Percentiles rank a stretch among this genome's conserved stretches.
Conservation (phyloP, 345 rosid genomes). For the Populus euphratica region DNA sequence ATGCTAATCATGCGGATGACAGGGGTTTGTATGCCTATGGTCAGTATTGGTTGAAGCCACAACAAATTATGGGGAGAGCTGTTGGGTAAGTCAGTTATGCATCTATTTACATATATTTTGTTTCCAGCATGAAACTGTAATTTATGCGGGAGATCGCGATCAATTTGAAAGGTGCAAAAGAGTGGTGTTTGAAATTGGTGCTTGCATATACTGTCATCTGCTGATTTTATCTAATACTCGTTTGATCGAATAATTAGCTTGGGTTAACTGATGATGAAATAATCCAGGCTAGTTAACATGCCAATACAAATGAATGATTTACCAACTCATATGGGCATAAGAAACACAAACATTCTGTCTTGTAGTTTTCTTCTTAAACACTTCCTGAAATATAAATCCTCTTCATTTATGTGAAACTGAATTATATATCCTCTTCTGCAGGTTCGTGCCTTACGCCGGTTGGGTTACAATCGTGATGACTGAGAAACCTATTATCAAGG, state of each 20-base stretch:
- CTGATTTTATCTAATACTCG: not conserved
- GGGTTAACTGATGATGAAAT: not conserved
- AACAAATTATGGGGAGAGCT: constrained; percentile 89
- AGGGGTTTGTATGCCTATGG: constrained; percentile 83
- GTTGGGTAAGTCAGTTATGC: constrained; percentile 54
- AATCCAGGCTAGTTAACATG: not conserved
- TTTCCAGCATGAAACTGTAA: not conserved
- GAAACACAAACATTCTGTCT: not conserved
- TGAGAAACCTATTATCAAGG: constrained; percentile 87
- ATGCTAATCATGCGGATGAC: constrained; percentile 78
- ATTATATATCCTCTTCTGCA: constrained; percentile 13
- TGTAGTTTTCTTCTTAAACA: not conserved
- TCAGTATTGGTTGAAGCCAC: constrained; percentile 78
- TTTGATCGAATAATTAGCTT: not conserved
- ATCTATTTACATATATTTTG: not conserved
- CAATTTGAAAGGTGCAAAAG: not conserved
- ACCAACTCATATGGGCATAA: not conserved
- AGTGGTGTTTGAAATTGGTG: not conserved
- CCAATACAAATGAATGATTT: not conserved
- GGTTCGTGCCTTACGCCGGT: constrained; percentile 86
- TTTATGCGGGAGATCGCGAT: not conserved
- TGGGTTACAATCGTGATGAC: constrained; percentile 99
- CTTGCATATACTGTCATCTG: not conserved
- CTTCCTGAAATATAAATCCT: not conserved
- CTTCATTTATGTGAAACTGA: constrained; percentile 6